phyloP scores from a whole-genome alignment of 208 protist species.

The Wallacemonas collosoma region DNA sequence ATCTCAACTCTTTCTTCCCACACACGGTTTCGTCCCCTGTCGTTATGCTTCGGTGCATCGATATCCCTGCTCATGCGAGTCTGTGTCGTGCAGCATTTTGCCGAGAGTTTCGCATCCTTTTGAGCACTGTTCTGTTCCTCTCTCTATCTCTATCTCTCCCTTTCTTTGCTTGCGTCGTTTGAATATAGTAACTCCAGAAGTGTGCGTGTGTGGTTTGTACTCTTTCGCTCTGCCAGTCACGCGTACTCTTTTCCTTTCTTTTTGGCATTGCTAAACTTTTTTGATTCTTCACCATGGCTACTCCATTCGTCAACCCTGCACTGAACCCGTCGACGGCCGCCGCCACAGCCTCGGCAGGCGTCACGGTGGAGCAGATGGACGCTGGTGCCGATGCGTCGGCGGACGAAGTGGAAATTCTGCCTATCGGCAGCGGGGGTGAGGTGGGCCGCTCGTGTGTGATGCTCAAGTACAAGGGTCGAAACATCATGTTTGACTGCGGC shows the following conservation, averaged over 20 bases:
- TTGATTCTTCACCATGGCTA: neutral
- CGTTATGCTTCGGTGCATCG: too few species aligned
- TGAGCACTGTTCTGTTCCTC: too few species aligned
- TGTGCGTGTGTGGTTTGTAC: too few species aligned
- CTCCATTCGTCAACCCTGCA: slow-evolving; percentile 6
- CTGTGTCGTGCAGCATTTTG: too few species aligned
- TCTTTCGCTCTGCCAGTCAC: too few species aligned
- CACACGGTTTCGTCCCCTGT: too few species aligned
- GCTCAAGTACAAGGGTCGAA: slow-evolving; percentile 95
- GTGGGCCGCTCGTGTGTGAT: slow-evolving; percentile 98
- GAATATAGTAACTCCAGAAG: too few species aligned
- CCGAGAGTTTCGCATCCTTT: too few species aligned
- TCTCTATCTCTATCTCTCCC: too few species aligned
- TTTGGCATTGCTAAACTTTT: neutral
- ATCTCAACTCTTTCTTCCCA: too few species aligned
- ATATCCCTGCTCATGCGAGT: too few species aligned
- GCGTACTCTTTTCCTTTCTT: neutral
- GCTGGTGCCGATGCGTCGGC: slow-evolving; percentile 10
- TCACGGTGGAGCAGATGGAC: slow-evolving; percentile 14
- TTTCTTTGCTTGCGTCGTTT: too few species aligned
- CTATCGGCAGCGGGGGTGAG: slow-evolving; percentile 97
- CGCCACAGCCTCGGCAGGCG: neutral
- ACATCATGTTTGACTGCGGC: slow-evolving; percentile 99
- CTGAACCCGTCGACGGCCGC: neutral
- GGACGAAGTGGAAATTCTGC: slow-evolving; percentile 94